Conservation (phyloP, 1,139 yeast species). For the Sugiyamaella japonica region DNA sequence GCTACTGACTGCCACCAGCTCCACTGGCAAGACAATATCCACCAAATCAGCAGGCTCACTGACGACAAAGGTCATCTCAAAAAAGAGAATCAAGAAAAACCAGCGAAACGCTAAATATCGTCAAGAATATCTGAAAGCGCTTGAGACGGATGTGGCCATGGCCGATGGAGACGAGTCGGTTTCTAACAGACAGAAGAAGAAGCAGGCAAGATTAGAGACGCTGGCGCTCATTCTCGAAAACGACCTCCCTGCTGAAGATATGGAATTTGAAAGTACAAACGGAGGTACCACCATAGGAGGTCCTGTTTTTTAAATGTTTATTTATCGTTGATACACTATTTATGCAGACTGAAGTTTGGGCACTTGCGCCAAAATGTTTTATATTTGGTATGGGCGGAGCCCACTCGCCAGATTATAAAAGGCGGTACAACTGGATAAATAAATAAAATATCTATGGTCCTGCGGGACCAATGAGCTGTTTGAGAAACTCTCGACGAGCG, state of each 20-base stretch:
- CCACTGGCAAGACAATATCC: slow-evolving; percentile 43
- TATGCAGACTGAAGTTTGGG: background rate
- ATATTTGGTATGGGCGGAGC: too few species aligned
- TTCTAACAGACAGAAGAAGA: slow-evolving; percentile 37
- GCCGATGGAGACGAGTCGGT: slow-evolving; percentile 52
- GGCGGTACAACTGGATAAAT: background rate
- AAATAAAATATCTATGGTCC: background rate
- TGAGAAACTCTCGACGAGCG: slow-evolving; percentile 30
- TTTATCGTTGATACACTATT: background rate
- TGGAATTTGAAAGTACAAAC: slow-evolving; percentile 51
- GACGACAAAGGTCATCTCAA: slow-evolving; percentile 51
- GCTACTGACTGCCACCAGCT: slow-evolving; percentile 17
- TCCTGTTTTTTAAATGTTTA: slow-evolving; percentile 39
- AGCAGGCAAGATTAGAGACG: slow-evolving; percentile 32
- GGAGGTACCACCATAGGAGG: slow-evolving; percentile 87
- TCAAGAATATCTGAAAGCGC: slow-evolving; percentile 25
- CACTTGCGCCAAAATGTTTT: background rate
- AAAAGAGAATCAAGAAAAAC: slow-evolving; percentile 78
- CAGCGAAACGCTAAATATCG: slow-evolving; percentile 74
- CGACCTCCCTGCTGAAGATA: slow-evolving; percentile 58
- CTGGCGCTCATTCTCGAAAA: slow-evolving; percentile 54
- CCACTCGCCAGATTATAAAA: background rate
- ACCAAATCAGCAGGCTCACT: slow-evolving; percentile 59
- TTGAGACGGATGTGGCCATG: slow-evolving; percentile 39
- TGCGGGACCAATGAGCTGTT: slow-evolving; percentile 24